Evolutionary conservation across 2,329 filamentous ascomycete species (phyloP).

Genomic region (Fusarium agapanthi): DNA sequence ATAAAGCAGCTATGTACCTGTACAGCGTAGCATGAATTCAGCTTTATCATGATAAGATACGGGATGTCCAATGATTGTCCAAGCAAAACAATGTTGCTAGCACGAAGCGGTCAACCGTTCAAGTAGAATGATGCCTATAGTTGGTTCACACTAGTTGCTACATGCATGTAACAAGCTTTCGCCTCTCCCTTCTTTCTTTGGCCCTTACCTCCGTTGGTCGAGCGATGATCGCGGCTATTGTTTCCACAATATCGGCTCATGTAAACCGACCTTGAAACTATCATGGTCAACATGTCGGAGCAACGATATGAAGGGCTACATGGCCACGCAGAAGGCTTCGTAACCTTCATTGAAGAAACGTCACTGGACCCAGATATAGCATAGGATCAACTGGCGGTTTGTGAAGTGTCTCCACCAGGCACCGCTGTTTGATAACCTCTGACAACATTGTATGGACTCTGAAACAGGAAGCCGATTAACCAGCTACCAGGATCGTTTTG

Average conservation of each 20-base stretch:
- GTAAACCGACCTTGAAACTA: slow-evolving; percentile 31
- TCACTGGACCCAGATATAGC: slow-evolving; percentile 33
- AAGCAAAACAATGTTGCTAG: not conserved
- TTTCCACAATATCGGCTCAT: slow-evolving; percentile 29
- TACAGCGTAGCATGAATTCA: slow-evolving; percentile 13
- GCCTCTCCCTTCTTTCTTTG: slow-evolving; percentile 28
- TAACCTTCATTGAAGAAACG: slow-evolving; percentile 33
- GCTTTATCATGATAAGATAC: slow-evolving; percentile 21
- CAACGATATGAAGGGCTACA: slow-evolving; percentile 16
- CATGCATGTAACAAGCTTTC: slow-evolving; percentile 21
- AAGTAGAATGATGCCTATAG: not conserved
- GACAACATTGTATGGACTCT: slow-evolving; percentile 27
- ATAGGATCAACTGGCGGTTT: slow-evolving; percentile 30
- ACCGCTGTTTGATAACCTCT: slow-evolving; percentile 19
- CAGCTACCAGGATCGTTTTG: slow-evolving; percentile 25
- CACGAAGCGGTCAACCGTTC: slow-evolving; percentile 1
- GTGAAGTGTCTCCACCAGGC: slow-evolving; percentile 24
- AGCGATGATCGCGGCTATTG: slow-evolving; percentile 26
- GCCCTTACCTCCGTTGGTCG: slow-evolving; percentile 17
- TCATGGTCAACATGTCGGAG: slow-evolving; percentile 5
- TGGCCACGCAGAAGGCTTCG: slow-evolving; percentile 33
- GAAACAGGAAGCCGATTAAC: slow-evolving; percentile 40
- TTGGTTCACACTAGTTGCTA: not conserved
- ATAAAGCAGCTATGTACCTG: slow-evolving; percentile 5
- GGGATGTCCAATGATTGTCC: not conserved